A percentile compares a stretch with the other conserved stretches of the same genome.
Conservation (phyloP, 31 red algal genomes). For the Bonnemaisonia californica region DNA sequence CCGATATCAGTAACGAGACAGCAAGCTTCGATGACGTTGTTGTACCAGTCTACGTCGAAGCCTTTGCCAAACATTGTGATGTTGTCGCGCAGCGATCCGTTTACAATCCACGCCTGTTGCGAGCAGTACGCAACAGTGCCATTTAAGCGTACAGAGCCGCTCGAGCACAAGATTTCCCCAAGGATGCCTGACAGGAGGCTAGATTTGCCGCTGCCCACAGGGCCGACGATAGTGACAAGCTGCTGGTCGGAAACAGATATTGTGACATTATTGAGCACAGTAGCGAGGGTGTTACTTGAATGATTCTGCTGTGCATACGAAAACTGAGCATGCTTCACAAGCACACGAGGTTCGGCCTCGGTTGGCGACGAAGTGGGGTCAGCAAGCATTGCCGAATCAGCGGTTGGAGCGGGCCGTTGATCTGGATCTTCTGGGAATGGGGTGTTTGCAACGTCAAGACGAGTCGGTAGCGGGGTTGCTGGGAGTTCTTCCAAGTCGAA, state of each 20-base stretch:
- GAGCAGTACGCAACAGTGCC: conserved; percentile 60
- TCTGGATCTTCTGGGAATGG: not conserved
- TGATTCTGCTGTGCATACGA: conserved; percentile 1
- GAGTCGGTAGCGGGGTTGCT: not conserved
- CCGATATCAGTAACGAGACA: conserved; percentile 78
- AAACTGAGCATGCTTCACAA: conserved; percentile 11
- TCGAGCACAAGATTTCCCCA: conserved; percentile 54
- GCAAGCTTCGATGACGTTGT: conserved; percentile 71
- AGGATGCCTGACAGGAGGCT: conserved; percentile 75
- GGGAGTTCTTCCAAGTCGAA: conserved; percentile 51
- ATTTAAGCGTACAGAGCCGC: conserved; percentile 6
- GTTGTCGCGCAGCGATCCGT: conserved; percentile 84
- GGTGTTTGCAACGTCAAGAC: conserved; percentile 5
- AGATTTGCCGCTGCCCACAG: conserved; percentile 82
- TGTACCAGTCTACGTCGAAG: conserved; percentile 66
- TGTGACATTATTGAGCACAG: conserved; percentile 21
- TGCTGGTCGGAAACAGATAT: conserved; percentile 60
- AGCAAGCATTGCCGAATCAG: not conserved
- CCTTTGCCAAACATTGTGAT: conserved; percentile 59
- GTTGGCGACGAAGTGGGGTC: not conserved
- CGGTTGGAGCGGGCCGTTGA: not conserved
- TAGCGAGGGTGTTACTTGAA: not conserved
- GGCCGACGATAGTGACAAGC: conserved; percentile 68
- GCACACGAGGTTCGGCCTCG: not conserved
- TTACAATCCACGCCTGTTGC: conserved; percentile 81